phyloP scores from a whole-genome alignment of 805 yeast species.

The Lipomyces mesembrius region DNA sequence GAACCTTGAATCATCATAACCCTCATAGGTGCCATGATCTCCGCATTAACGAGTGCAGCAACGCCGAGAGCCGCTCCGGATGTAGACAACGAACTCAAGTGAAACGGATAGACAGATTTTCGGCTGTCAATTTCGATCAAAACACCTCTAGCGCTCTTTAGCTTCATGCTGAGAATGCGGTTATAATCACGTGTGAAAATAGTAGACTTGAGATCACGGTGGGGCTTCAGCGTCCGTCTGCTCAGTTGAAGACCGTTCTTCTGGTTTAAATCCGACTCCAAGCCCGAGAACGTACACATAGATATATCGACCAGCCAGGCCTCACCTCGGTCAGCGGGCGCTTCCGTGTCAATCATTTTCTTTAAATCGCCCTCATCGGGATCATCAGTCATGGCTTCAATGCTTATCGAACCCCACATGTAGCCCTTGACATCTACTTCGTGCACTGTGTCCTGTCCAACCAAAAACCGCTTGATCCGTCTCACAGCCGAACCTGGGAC shows the following conservation, averaged over 20 bases:
- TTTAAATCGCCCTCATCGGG: constrained; percentile 35
- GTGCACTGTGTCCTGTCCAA: constrained; percentile 92
- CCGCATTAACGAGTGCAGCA: constrained; percentile 23
- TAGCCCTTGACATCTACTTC: constrained; percentile 94
- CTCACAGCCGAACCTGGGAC: constrained; percentile 94
- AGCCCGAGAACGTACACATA: constrained; percentile 67
- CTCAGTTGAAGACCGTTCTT: constrained; percentile 41
- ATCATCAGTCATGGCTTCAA: constrained; percentile 37
- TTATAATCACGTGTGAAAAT: constrained; percentile 82
- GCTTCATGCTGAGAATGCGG: constrained; percentile 53
- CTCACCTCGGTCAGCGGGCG: constrained; percentile 76
- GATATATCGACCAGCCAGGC: constrained; percentile 82
- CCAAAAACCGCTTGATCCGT: constrained; percentile 87
- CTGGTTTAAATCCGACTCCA: constrained; percentile 51
- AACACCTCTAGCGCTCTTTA: constrained; percentile 73
- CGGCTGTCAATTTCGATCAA: constrained; percentile 71
- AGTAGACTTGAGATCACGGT: constrained; percentile 56
- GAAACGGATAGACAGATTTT: constrained; percentile 89
- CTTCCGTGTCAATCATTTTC: constrained; percentile 53
- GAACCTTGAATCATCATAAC: constrained; percentile 29
- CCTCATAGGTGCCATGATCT: constrained; percentile 20
- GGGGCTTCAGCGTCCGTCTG: constrained; percentile 44
- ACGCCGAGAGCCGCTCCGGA: constrained; percentile 34
- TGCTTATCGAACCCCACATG: constrained; percentile 44
- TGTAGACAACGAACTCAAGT: constrained; percentile 42